phyloP scores from a whole-genome alignment of 2,329 filamentous ascomycete species.

The Stemphylium vesicarium region DNA sequence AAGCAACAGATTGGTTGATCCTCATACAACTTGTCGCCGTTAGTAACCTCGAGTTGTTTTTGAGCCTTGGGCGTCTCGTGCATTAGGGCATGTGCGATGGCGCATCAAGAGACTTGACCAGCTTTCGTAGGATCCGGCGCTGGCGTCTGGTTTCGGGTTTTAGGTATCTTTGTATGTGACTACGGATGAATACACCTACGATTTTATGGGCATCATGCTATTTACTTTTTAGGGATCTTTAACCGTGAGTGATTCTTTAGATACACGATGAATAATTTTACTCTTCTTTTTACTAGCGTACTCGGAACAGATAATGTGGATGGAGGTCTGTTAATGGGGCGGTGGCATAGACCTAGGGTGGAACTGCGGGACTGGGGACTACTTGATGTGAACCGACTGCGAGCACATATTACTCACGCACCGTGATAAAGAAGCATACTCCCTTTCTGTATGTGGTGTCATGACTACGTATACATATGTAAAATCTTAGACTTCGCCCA shows the following conservation, averaged over 20 bases:
- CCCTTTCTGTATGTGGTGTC: too few species aligned
- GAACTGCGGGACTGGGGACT: too few species aligned
- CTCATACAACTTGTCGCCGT: background rate
- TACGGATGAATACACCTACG: slow-evolving; percentile 2
- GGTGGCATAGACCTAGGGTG: too few species aligned
- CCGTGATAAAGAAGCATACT: too few species aligned
- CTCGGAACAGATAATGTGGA: too few species aligned
- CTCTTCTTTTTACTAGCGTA: too few species aligned
- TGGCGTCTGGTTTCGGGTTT: slow-evolving; percentile 11
- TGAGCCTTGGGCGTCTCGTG: background rate
- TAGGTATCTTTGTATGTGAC: slow-evolving; percentile 7
- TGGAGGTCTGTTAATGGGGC: too few species aligned
- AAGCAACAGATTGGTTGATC: slow-evolving; percentile 1
- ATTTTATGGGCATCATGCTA: slow-evolving; percentile 2
- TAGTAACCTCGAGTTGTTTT: background rate
- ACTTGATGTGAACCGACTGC: too few species aligned
- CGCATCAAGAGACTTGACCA: slow-evolving; percentile 1
- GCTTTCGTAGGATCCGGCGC: slow-evolving; percentile 11
- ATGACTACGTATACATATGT: too few species aligned
- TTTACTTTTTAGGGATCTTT: background rate
- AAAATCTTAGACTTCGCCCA: too few species aligned
- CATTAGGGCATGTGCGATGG: background rate
- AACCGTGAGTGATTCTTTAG: background rate
- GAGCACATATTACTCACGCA: too few species aligned
- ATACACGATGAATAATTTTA: too few species aligned